Percentiles rank a stretch among this genome's conserved stretches.
Conservation (phyloP, 1,284 basidiomycete genomes). For the Austroboletus novae-zelandiae region DNA sequence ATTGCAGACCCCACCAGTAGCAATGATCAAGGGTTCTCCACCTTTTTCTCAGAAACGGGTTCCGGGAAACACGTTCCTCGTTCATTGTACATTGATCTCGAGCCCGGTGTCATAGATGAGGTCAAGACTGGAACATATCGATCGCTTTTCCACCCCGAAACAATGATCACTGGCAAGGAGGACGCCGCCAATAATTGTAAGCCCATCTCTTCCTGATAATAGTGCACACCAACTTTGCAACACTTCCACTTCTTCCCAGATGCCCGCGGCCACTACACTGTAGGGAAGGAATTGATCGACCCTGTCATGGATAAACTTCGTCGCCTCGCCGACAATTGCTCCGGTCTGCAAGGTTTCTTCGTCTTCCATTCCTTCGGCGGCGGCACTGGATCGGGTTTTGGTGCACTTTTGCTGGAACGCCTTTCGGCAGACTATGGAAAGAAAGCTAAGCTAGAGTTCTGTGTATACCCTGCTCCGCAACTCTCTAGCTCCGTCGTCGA, state of each 20-base stretch:
- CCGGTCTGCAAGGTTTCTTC: constrained; percentile 98
- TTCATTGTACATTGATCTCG: constrained; percentile 95
- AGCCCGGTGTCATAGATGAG: constrained; percentile 95
- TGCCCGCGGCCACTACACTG: constrained; percentile 97
- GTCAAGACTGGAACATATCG: constrained; percentile 95
- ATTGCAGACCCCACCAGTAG: constrained; percentile 70
- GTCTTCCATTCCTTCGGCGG: constrained; percentile 99
- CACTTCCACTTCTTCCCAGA: constrained; percentile 47
- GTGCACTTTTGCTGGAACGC: constrained; percentile 93
- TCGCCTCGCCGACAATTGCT: constrained; percentile 96
- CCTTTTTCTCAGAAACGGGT: constrained; percentile 92
- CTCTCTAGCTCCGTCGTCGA: constrained; percentile 97
- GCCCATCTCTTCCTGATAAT: constrained; percentile 30
- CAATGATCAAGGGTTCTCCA: constrained; percentile 92
- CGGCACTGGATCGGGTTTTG: constrained; percentile 99
- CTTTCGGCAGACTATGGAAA: constrained; percentile 98
- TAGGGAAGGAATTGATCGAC: constrained; percentile 94
- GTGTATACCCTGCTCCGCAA: constrained; percentile 94
- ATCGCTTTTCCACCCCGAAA: constrained; percentile 98
- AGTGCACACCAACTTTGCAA: constrained; percentile 12
- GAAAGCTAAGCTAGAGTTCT: constrained; percentile 99
- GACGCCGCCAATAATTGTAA: constrained; percentile 99
- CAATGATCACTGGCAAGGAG: constrained; percentile 98
- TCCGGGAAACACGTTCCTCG: constrained; percentile 97
- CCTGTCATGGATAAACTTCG: constrained; percentile 95